Evolutionary conservation across 768 basidiomycete genomes (phyloP).

Genomic region (Boletus reticulatus): DNA sequence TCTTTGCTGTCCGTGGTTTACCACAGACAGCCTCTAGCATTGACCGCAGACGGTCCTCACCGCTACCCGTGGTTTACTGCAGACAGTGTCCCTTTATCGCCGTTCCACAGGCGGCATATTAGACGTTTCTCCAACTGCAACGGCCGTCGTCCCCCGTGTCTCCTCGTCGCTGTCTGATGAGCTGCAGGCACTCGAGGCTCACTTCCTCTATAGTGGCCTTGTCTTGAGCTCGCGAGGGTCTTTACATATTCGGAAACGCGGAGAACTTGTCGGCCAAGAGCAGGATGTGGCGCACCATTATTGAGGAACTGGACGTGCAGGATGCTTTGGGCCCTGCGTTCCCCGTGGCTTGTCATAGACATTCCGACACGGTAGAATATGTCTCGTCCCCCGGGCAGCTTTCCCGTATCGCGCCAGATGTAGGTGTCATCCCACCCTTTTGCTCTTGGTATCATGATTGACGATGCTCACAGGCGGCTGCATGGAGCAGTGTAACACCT

Average conservation of each 20-base stretch:
- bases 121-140: no score
- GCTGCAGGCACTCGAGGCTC: no score
- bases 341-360: slow-evolving; percentile 56
- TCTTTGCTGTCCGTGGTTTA: no score
- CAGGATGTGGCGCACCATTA: slow-evolving; percentile 54
- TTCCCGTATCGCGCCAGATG: slow-evolving; percentile 51
- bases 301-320: slow-evolving; percentile 51
- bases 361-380: slow-evolving; percentile 41
- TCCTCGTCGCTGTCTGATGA: no score
- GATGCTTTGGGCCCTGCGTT: slow-evolving; percentile 50
- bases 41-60: no score
- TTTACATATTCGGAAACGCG: slow-evolving; percentile 72
- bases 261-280: slow-evolving; percentile 48
- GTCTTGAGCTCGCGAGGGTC: slow-evolving; percentile 72
- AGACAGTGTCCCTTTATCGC: no score
- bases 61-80: no score
- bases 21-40: no score
- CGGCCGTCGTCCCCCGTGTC: no score
- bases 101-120: no score
- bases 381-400: slow-evolving; percentile 54
- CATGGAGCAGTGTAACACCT: slow-evolving; percentile 51
- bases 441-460: not conserved
- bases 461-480: slow-evolving; percentile 52
- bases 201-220: slow-evolving; percentile 51
- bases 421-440: slow-evolving; percentile 16